Evolutionary conservation across 306 rosid species (phyloP).

Genomic region (Vachellia collinsii): DNA sequence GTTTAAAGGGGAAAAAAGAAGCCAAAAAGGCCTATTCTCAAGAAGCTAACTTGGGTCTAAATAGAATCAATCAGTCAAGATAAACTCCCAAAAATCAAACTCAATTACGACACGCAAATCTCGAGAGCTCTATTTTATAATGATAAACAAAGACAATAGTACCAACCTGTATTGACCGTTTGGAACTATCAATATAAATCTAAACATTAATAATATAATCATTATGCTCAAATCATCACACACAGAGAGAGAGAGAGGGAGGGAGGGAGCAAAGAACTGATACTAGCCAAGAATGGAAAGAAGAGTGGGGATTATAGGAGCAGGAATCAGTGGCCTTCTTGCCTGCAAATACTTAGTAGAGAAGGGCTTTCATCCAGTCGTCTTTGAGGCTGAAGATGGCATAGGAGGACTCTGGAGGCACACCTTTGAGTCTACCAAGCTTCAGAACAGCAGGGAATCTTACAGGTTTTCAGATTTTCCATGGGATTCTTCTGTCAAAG

Average conservation of each 20-base stretch:
- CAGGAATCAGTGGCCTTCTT: slow-evolving; percentile 57
- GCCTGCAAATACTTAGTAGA: slow-evolving; percentile 49
- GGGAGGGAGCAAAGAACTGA: no score
- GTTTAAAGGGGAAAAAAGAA: no score
- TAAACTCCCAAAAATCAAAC: neutral
- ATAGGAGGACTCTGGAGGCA: slow-evolving; percentile 60
- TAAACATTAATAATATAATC: neutral
- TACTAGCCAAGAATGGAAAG: slow-evolving; percentile 51
- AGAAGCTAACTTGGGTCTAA: no score
- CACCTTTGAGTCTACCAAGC: slow-evolving; percentile 51
- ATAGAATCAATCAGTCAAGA: neutral
- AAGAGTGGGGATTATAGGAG: slow-evolving; percentile 56
- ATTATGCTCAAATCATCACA: neutral
- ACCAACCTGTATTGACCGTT: neutral
- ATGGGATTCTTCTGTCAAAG: slow-evolving; percentile 54
- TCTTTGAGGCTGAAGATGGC: slow-evolving; percentile 53
- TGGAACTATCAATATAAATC: neutral
- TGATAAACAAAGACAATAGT: neutral
- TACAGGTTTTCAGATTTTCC: slow-evolving; percentile 54
- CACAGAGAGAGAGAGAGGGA: neutral
- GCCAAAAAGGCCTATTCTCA: neutral
- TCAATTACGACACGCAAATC: neutral
- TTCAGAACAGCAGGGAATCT: slow-evolving; percentile 37
- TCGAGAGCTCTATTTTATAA: neutral
- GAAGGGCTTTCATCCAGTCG: slow-evolving; percentile 49